Evolutionary conservation across 805 yeast species (phyloP).

Genomic region (Hemisphaericaspora nanyangensis): DNA sequence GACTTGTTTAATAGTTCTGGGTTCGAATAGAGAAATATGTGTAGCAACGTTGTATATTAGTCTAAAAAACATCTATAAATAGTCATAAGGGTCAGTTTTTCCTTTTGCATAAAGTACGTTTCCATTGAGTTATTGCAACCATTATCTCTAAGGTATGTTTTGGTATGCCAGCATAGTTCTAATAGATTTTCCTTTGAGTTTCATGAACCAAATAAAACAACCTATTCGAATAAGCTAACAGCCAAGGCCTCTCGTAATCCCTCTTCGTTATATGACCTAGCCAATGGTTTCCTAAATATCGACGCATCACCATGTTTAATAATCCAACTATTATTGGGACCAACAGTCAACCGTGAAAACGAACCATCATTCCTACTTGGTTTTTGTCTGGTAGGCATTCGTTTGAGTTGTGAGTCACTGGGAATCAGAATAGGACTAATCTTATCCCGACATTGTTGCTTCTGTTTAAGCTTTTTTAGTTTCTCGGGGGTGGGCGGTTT

Average conservation of each 20-base stretch:
- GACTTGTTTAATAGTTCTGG: constrained; percentile 16
- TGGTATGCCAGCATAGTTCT: no score
- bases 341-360: constrained; percentile 39
- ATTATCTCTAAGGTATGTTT: no score
- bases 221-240: constrained; percentile 13
- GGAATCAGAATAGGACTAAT: constrained; percentile 21
- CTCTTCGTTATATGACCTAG: constrained; percentile 43
- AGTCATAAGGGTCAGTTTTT: no score
- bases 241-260: constrained; percentile 45
- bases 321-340: constrained; percentile 38
- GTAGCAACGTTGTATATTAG: not conserved
- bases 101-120: no score
- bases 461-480: constrained; percentile 8
- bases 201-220: no score
- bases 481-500: constrained; percentile 12
- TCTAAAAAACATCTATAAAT: not conserved
- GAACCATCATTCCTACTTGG: constrained; percentile 25
- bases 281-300: constrained; percentile 28
- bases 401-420: constrained; percentile 26
- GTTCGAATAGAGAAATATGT: constrained; percentile 14
- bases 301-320: constrained; percentile 44
- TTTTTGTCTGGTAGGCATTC: constrained; percentile 27
- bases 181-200: constrained; percentile 1
- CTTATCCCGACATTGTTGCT: constrained; percentile 4
- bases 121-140: no score